A percentile compares a stretch with the other conserved stretches of the same genome.
Conservation (phyloP, 2,329 filamentous ascomycete genomes). For the Paecilomyces variotii region DNA sequence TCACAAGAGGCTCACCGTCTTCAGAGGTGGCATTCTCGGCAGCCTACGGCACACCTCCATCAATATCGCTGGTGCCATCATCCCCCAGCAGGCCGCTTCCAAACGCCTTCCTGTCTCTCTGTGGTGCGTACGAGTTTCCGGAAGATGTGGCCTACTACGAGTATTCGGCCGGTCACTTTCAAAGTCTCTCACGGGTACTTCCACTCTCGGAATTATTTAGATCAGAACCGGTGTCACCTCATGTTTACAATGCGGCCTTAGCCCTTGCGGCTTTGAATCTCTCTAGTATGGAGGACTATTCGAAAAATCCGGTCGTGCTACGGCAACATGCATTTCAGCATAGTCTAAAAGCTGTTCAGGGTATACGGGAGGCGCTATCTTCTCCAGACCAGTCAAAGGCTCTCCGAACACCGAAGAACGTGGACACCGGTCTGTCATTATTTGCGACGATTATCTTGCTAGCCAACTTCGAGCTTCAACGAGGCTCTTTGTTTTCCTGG, state of each 20-base stretch:
- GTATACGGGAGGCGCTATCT: constrained; percentile 3
- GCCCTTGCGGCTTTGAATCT: constrained; percentile 6
- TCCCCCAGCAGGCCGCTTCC: constrained; percentile 2
- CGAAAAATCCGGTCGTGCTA: not conserved
- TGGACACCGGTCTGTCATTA: constrained; percentile 5
- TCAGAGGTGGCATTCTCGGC: not conserved
- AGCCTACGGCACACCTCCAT: constrained; percentile 1
- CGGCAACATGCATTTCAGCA: constrained; percentile 9
- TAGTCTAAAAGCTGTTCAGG: constrained; percentile 6
- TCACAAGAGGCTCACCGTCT: not conserved
- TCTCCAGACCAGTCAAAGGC: not conserved
- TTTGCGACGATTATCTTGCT: constrained; percentile 8
- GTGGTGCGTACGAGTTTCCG: constrained; percentile 7
- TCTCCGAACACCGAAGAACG: not conserved
- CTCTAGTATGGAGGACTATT: constrained; percentile 2
- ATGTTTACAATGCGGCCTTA: constrained; percentile 8
- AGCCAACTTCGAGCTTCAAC: constrained; percentile 10
- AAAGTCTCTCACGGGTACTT: constrained; percentile 4
- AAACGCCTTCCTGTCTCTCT: constrained; percentile 3
- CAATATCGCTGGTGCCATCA: not conserved
- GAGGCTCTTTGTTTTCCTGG: constrained; percentile 7
- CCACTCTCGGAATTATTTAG: constrained; percentile 5
- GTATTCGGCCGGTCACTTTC: constrained; percentile 4
- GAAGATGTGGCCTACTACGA: constrained; percentile 8
- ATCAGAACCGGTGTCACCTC: constrained; percentile 7